phyloP scores from a whole-genome alignment of 2,329 filamentous ascomycete genomes.

The Lachnellula arida region DNA sequence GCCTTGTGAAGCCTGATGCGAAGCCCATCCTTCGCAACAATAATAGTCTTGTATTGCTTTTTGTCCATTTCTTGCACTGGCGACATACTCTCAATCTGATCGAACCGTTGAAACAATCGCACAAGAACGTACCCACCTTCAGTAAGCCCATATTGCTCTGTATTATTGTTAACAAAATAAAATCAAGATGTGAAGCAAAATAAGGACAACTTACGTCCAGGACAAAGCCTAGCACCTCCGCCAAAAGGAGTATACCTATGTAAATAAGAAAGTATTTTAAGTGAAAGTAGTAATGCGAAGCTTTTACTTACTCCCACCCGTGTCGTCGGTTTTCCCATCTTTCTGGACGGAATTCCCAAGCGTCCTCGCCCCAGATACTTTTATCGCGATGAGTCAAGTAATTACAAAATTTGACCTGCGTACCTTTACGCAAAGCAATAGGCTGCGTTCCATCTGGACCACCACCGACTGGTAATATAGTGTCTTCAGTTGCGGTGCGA shows the following conservation, averaged over 20 bases:
- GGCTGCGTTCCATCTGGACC: constrained; percentile 24
- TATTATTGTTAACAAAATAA: too few species aligned
- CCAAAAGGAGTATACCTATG: constrained; percentile 9
- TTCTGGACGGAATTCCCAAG: constrained; percentile 5
- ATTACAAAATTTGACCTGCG: constrained; percentile 4
- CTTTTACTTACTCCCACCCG: constrained; percentile 34
- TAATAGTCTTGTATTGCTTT: too few species aligned
- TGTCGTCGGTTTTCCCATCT: constrained; percentile 3
- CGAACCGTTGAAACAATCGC: constrained; percentile 5
- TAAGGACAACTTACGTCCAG: too few species aligned
- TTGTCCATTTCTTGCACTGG: too few species aligned
- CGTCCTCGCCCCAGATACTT: constrained; percentile 18
- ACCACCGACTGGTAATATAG: constrained; percentile 28
- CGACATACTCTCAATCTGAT: too few species aligned
- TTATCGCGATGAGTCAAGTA: constrained; percentile 33
- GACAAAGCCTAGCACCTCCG: constrained; percentile 24
- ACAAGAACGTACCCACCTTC: constrained; percentile 8
- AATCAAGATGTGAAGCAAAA: too few species aligned
- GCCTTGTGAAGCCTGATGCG: too few species aligned
- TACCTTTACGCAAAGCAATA: constrained; percentile 23
- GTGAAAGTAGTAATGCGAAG: too few species aligned
- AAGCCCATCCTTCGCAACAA: too few species aligned
- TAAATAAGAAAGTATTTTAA: too few species aligned
- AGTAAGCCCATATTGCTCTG: constrained; percentile 12
- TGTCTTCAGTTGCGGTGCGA: constrained; percentile 38